phyloP scores from a whole-genome alignment of 495 filamentous ascomycete species.

The Penicillium ucsense region DNA sequence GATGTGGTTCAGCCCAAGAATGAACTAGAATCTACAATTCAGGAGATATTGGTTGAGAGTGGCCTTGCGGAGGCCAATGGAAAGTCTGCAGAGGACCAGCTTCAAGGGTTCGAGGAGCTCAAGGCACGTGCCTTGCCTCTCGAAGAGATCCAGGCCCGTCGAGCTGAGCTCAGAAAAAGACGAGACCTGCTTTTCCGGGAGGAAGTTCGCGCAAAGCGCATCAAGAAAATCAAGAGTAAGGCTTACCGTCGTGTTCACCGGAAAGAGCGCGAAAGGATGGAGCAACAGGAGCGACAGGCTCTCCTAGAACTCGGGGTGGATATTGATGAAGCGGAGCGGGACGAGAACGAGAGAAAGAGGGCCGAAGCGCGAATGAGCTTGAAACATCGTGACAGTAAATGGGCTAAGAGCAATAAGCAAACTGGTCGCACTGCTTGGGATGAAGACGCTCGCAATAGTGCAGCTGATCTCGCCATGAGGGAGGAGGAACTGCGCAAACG shows the following conservation, averaged over 20 bases:
- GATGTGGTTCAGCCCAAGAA: conserved; percentile 53
- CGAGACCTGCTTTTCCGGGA: conserved; percentile 88
- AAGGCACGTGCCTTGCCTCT: conserved; percentile 54
- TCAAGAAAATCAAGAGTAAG: conserved; percentile 98
- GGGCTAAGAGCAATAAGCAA: conserved; percentile 82
- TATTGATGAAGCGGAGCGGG: conserved; percentile 65
- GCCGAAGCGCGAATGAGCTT: conserved; percentile 84
- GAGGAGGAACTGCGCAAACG: conserved; percentile 79
- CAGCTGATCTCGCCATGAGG: conserved; percentile 71
- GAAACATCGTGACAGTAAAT: conserved; percentile 84
- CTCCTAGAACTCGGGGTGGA: conserved; percentile 59
- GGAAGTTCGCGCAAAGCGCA: conserved; percentile 74
- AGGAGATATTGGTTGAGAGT: conserved; percentile 80
- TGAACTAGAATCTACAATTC: conserved; percentile 74
- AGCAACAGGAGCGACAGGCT: conserved; percentile 60
- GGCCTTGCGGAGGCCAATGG: conserved; percentile 53
- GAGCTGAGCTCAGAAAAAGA: conserved; percentile 65
- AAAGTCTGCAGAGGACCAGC: conserved; percentile 52
- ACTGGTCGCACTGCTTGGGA: conserved; percentile 74
- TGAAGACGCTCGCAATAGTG: conserved; percentile 64
- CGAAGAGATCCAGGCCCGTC: conserved; percentile 63
- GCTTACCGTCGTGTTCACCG: conserved; percentile 85
- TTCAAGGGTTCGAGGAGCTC: conserved; percentile 62
- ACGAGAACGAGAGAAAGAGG: conserved; percentile 66
- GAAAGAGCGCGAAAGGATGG: conserved; percentile 66